Conservation (phyloP, 805 yeast species). For the Diddensiella caesifluorescens region DNA sequence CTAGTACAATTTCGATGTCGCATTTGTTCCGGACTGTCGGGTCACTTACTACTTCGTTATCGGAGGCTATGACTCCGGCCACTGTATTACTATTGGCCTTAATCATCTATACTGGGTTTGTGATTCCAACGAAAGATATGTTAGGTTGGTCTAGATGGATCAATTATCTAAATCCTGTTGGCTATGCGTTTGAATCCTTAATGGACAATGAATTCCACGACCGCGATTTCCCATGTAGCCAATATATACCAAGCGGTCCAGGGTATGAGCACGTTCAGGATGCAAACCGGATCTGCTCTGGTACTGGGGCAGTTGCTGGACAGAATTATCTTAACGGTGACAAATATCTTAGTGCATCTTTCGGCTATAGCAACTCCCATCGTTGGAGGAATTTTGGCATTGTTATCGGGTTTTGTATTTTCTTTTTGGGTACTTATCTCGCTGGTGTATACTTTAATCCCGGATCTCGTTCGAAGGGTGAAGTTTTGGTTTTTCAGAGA, state of each 20-base stretch:
- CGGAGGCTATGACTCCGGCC: constrained; percentile 43
- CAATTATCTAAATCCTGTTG: constrained; percentile 50
- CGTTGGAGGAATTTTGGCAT: constrained; percentile 67
- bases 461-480: constrained; percentile 45
- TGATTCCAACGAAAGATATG: constrained; percentile 42
- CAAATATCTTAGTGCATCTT: constrained; percentile 41
- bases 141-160: constrained; percentile 50
- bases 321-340: constrained; percentile 46
- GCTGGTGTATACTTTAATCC: constrained; percentile 43
- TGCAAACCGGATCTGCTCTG: constrained; percentile 45
- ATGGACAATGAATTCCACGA: constrained; percentile 49
- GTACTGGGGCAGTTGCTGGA: constrained; percentile 55
- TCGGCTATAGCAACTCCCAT: constrained; percentile 41
- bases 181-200: constrained; percentile 57
- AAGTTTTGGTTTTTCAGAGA: constrained; percentile 49
- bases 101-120: constrained; percentile 44
- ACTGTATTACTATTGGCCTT: constrained; percentile 38
- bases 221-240: constrained; percentile 36
- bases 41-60: constrained; percentile 33
- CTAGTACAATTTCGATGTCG: constrained; percentile 50
- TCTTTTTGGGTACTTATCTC: constrained; percentile 52
- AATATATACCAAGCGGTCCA: constrained; percentile 43
- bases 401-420: constrained; percentile 46
- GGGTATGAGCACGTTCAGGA: constrained; percentile 32
- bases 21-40: constrained; percentile 44